phyloP scores from a whole-genome alignment of 768 basidiomycete species.

The Phanerochaete carnosa region DNA sequence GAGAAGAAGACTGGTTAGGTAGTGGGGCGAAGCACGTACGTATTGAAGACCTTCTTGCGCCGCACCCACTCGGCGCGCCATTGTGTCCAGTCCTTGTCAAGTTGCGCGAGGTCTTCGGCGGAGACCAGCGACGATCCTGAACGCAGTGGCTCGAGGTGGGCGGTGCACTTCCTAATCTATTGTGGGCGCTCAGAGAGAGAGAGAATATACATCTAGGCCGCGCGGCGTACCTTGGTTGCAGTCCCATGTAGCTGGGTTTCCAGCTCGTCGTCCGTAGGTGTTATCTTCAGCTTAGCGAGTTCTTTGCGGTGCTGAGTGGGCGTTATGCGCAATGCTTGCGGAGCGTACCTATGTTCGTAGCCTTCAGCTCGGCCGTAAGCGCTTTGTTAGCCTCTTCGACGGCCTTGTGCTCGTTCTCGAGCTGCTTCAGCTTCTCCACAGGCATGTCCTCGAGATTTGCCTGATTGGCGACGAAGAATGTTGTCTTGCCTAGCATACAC shows the following conservation, averaged over 20 bases:
- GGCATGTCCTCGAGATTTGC: slow-evolving; percentile 64
- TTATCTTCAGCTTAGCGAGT: slow-evolving; percentile 55
- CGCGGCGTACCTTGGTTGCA: slow-evolving; percentile 44
- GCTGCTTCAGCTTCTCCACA: slow-evolving; percentile 51
- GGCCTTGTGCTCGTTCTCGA: slow-evolving; percentile 57
- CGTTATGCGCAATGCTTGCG: background rate
- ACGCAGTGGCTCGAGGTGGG: slow-evolving; percentile 61
- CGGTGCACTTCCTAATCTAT: slow-evolving; percentile 37
- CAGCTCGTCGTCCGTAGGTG: slow-evolving; percentile 71
- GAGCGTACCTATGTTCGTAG: slow-evolving; percentile 40
- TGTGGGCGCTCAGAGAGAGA: background rate
- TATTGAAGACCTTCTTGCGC: slow-evolving; percentile 71
- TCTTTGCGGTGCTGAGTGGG: slow-evolving; percentile 40
- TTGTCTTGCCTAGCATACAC: slow-evolving; percentile 65
- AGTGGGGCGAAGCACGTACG: slow-evolving; percentile 43
- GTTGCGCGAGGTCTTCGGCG: slow-evolving; percentile 59
- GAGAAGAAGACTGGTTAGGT: background rate
- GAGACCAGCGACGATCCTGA: slow-evolving; percentile 67
- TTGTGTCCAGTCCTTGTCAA: slow-evolving; percentile 72
- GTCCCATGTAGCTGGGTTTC: slow-evolving; percentile 48
- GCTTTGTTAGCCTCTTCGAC: slow-evolving; percentile 59
- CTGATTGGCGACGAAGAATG: slow-evolving; percentile 86
- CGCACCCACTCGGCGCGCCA: slow-evolving; percentile 83
- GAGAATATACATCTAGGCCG: background rate
- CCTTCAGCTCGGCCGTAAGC: slow-evolving; percentile 49